Percentiles rank a stretch among this genome's conserved stretches.
Conservation (phyloP, 176 grass and related monocot species). For the Olyra latifolia region DNA sequence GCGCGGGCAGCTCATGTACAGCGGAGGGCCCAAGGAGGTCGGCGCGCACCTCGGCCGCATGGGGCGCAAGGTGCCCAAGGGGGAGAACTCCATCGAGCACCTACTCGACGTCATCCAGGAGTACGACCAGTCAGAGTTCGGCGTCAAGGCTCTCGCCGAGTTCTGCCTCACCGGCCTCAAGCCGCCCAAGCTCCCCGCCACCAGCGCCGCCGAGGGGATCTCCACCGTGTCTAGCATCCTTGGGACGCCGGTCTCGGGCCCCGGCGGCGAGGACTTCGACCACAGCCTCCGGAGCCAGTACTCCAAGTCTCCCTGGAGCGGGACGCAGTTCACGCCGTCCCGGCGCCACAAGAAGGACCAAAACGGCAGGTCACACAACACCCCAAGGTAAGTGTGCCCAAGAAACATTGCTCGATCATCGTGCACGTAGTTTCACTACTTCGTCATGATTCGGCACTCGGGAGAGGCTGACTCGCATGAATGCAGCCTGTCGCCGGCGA, state of each 20-base stretch:
- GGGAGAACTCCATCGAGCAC: constrained; percentile 63
- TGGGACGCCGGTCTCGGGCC: neutral
- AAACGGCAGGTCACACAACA: constrained; percentile 6
- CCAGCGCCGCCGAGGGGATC: constrained; percentile 9
- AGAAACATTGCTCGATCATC: neutral
- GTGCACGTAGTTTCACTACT: neutral
- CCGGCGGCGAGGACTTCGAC: constrained; percentile 43
- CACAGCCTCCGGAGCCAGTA: constrained; percentile 59
- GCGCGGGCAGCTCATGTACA: constrained; percentile 69
- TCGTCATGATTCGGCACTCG: neutral
- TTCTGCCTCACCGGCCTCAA: constrained; percentile 71
- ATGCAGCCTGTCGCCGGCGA: too few species aligned
- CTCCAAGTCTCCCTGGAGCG: constrained; percentile 58
- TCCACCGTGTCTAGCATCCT: constrained; percentile 47
- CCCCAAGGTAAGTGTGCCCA: neutral
- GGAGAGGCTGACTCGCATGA: neutral
- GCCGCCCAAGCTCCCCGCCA: constrained; percentile 49
- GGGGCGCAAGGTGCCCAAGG: constrained; percentile 54
- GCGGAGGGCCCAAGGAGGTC: constrained; percentile 49
- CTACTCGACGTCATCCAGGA: constrained; percentile 69
- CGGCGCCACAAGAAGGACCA: constrained; percentile 33
- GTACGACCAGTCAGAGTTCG: constrained; percentile 62
- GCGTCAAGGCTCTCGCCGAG: constrained; percentile 50
- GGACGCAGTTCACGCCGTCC: constrained; percentile 49
- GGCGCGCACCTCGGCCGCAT: constrained; percentile 51